phyloP scores from a whole-genome alignment of 2,329 filamentous ascomycete genomes.

The Ceratocystis papillata region DNA sequence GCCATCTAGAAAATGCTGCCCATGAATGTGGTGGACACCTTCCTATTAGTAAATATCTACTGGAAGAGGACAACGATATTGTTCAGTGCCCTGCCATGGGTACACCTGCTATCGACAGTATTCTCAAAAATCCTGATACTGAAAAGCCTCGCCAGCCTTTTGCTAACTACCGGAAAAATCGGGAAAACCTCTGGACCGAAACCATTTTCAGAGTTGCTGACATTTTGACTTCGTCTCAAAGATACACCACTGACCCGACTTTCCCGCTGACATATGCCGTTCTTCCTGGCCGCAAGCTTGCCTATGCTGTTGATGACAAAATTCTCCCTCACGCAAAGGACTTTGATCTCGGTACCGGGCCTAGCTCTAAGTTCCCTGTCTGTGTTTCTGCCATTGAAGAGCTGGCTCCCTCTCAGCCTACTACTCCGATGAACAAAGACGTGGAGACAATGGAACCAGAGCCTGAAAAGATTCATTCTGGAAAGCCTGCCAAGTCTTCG shows the following conservation, averaged over 20 bases:
- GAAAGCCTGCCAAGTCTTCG: not conserved
- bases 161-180: constrained; percentile 3
- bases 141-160: constrained; percentile 9
- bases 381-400: constrained; percentile 20
- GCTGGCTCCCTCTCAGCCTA: constrained; percentile 9
- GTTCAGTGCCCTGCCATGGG: constrained; percentile 21
- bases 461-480: not conserved
- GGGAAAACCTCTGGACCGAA: constrained; percentile 20
- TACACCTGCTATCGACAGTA: constrained; percentile 9
- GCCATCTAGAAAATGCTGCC: constrained; percentile 19
- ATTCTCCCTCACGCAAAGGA: constrained; percentile 19
- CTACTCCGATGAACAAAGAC: not conserved
- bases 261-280: constrained; percentile 23
- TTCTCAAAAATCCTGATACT: constrained; percentile 13
- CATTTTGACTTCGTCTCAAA: constrained; percentile 20
- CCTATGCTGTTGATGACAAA: constrained; percentile 23
- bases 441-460: not conserved
- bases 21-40: constrained; percentile 11
- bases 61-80: constrained; percentile 24
- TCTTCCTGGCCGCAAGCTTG: constrained; percentile 15
- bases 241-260: constrained; percentile 17
- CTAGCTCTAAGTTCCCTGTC: constrained; percentile 20
- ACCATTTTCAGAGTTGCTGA: constrained; percentile 20
- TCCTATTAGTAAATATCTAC: constrained; percentile 22
- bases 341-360: constrained; percentile 16